A percentile compares a stretch with the other conserved stretches of the same genome.
Evolutionary conservation across 139 green algal species (phyloP).

Genomic region (Picochlorum sp.): DNA sequence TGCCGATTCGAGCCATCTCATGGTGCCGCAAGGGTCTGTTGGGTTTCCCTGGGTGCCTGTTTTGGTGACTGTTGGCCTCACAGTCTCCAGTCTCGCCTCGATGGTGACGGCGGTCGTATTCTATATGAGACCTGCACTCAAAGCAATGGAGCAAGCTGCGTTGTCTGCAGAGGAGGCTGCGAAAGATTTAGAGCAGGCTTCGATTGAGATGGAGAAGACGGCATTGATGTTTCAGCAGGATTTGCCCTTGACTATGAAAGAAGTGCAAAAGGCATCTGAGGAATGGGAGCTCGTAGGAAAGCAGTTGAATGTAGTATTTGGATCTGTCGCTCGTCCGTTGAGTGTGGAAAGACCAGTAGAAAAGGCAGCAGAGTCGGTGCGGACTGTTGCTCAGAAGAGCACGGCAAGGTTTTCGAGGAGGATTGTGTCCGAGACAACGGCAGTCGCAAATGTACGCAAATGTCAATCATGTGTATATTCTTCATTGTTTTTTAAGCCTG

Average conservation of each 20-base stretch:
- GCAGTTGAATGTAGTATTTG: conserved; percentile 22
- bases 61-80: conserved; percentile 11
- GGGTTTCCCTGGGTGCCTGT: conserved; percentile 17
- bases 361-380: not conserved
- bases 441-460: conserved; percentile 3
- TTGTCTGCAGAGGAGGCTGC: conserved; percentile 16
- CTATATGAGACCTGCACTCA: conserved; percentile 24
- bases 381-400: not conserved
- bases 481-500: too few relatives aligned
- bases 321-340: conserved; percentile 5
- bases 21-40: not conserved
- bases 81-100: conserved; percentile 11
- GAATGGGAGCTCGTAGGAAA: conserved; percentile 31
- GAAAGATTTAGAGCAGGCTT: conserved; percentile 15
- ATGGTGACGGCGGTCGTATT: conserved; percentile 19
- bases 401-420: not conserved
- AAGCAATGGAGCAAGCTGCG: conserved; percentile 17
- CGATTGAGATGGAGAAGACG: conserved; percentile 25
- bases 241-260: conserved; percentile 24
- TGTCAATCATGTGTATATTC: not conserved
- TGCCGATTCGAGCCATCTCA: too few relatives aligned
- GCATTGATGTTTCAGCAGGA: conserved; percentile 25
- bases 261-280: conserved; percentile 27
- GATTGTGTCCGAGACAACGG: conserved; percentile 3
- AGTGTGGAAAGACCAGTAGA: not conserved